Percentiles rank a stretch among this genome's conserved stretches.
phyloP scores from a whole-genome alignment of 805 yeast species.

The Diddensiella transvaalensis region DNA sequence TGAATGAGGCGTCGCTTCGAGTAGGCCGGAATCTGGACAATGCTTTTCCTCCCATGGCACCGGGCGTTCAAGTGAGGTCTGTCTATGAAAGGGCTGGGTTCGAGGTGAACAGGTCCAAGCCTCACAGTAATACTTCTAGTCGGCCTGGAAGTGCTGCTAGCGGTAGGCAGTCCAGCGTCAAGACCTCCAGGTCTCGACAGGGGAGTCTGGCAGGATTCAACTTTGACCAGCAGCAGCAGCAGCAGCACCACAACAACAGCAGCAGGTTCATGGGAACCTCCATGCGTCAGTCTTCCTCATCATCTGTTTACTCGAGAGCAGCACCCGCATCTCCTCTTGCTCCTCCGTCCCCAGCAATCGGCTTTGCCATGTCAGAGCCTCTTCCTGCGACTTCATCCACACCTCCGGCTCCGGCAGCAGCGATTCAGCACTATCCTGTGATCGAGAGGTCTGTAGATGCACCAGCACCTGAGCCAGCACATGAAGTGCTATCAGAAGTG shows the following conservation, averaged over 20 bases:
- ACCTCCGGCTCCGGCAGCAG: no score
- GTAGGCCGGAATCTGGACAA: constrained; percentile 28
- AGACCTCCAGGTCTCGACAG: constrained; percentile 3
- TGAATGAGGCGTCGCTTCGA: neutral
- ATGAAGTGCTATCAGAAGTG: no score
- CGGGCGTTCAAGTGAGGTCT: constrained; percentile 33
- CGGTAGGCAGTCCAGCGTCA: neutral
- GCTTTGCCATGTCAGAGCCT: neutral
- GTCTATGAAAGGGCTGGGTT: constrained; percentile 44
- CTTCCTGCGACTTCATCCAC: neutral
- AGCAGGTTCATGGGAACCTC: neutral
- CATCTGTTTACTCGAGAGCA: constrained; percentile 6
- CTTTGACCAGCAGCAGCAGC: neutral
- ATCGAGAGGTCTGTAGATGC: neutral
- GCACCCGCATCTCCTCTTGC: neutral
- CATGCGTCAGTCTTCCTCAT: constrained; percentile 2
- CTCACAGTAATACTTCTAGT: neutral
- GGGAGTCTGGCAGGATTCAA: neutral
- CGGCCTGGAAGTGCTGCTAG: constrained; percentile 6
- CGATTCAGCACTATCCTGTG: neutral
- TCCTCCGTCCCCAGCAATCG: neutral
- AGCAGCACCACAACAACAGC: neutral
- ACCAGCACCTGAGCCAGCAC: neutral
- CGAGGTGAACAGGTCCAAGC: constrained; percentile 28
- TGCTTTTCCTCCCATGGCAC: constrained; percentile 40